These are phyloP conservation scores for Suillus subalutaceus DNA, from an alignment of 768 basidiomycete genomes.

Conservation along the genomic window DNA sequence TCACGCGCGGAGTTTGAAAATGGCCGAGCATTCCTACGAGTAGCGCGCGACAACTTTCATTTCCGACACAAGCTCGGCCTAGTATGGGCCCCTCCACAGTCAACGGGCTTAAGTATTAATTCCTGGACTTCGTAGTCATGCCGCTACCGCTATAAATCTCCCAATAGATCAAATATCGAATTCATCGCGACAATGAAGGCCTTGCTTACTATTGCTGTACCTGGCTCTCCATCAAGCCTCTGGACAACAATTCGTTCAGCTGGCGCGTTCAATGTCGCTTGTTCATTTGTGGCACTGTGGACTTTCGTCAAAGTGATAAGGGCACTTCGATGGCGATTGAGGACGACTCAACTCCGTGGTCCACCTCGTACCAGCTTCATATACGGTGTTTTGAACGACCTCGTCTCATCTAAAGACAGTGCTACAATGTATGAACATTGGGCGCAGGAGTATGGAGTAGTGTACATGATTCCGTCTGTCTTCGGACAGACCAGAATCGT, in stretches of 20 bases:
- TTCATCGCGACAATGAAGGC: not conserved
- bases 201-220: not conserved
- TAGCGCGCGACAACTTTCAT: no score
- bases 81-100: no score
- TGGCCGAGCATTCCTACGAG: no score
- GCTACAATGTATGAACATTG: slow-evolving; percentile 44
- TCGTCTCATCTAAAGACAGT: slow-evolving; percentile 33
- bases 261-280: not conserved
- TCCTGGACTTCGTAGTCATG: not conserved
- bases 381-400: slow-evolving; percentile 40
- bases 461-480: slow-evolving; percentile 40
- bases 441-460: slow-evolving; percentile 47
- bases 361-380: slow-evolving; percentile 45
- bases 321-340: slow-evolving; percentile 13
- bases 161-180: not conserved
- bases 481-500: slow-evolving; percentile 40
- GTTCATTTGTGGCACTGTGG: slow-evolving; percentile 3
- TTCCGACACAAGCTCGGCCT: no score
- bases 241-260: not conserved
- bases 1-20: no score
- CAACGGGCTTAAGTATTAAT: no score
- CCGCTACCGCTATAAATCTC: not conserved
- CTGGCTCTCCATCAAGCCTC: not conserved
- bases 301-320: slow-evolving; percentile 13
- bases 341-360: slow-evolving; percentile 43